Base-by-base conservation (phyloP, 495 filamentous ascomycete genomes). In the Durotheca rogersii region DNA sequence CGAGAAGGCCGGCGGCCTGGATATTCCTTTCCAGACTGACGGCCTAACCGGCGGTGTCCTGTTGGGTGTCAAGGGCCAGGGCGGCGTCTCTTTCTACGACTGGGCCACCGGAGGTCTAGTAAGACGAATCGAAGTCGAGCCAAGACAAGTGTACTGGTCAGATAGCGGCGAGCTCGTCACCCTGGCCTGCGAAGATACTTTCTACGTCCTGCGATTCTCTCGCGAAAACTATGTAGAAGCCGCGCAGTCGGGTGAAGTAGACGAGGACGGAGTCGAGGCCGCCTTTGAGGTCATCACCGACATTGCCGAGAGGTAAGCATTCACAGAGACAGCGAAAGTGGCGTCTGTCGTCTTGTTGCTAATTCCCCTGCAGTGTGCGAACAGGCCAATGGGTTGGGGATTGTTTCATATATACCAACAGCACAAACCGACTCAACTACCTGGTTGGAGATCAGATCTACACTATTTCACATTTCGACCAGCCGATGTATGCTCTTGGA, bases 341-440 rank as follows among this genome's bases (percentile, higher is more conserved):
- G n/a, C n/a, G 0, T 51, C 29, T 16, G 16, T 42, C 18, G 16
- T 29, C n/a, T 14, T 29, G 11, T 37, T 36, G 36, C 66, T 70
- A 59, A 68, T 39, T 29, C 15, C 6, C 20, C 14, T 5, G 19
- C 46, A 88, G 83, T 53, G 88, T 97, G 34, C 85, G 88, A 37
- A 96, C 94, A n/a, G 93, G 90, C 35, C 84, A 93, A 72, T 99
- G 93, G 93, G 85, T 99, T 47, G 93, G 93, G 17, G 93, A 99
- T 69, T 95, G 91, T 72, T 93, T 99, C 76, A 91, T 97, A 65
- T 99, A 97, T 76, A 96, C 93, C 19, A 97, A 90, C 75, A 85
- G 82, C 59, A 95, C 91, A 18, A 96, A 97, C 79, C 88, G 93
- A 42, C 73, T 99, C 51, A 99, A 97, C 77, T 96, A 97, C 70